Conservation (phyloP, 805 yeast genomes). For the Cyberlindnera petersonii region DNA sequence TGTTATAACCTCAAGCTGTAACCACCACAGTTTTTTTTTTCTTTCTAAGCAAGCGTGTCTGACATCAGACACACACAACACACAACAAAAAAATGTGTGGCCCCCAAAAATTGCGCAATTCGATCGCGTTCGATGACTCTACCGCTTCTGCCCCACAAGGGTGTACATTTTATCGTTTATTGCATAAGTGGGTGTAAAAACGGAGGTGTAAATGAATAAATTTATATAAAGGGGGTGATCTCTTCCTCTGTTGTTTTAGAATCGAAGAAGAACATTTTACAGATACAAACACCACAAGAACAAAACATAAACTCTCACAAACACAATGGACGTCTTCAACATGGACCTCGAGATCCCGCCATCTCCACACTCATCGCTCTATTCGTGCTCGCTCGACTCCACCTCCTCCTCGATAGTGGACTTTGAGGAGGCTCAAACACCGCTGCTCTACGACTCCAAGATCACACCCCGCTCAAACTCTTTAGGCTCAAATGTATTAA, state of each 20-base stretch:
- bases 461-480: slow-evolving; percentile 19
- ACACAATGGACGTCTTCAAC: slow-evolving; percentile 19
- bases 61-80: too few species aligned
- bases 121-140: slow-evolving; percentile 1
- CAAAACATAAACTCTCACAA: not conserved
- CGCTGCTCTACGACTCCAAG: slow-evolving; percentile 26
- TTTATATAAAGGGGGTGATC: slow-evolving; percentile 1
- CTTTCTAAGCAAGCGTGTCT: not conserved
- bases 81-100: not conserved
- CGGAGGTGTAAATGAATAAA: not conserved
- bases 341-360: slow-evolving; percentile 15
- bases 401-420: slow-evolving; percentile 18
- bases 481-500: slow-evolving; percentile 5
- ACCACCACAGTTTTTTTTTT: not conserved
- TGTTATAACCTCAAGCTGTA: not conserved
- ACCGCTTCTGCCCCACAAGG: too few species aligned
- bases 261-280: not conserved
- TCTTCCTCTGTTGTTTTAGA: not conserved
- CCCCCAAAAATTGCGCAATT: slow-evolving; percentile 1
- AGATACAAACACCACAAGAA: not conserved
- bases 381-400: slow-evolving; percentile 22
- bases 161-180: too few species aligned
- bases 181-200: not conserved
- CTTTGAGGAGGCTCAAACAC: slow-evolving; percentile 22
- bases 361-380: slow-evolving; percentile 13